These are phyloP conservation scores for Monosporozyma siamensis DNA, from an alignment of 805 yeast species.

Conservation along the genomic window DNA sequence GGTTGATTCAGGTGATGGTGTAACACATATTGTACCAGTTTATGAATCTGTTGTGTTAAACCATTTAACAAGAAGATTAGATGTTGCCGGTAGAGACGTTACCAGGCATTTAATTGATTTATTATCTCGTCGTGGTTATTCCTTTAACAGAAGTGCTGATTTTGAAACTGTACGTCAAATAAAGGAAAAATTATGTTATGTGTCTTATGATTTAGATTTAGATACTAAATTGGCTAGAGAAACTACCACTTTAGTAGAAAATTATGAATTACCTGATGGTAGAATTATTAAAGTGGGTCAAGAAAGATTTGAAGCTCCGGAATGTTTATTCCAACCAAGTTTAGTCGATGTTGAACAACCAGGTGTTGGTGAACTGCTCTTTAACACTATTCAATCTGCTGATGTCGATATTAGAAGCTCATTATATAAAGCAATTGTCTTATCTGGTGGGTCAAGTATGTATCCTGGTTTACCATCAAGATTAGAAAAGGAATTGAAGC, in stretches of 20 bases:
- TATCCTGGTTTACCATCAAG: constrained; percentile 96
- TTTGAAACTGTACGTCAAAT: constrained; percentile 97
- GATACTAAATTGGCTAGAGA: constrained; percentile 83
- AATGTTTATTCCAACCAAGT: constrained; percentile 92
- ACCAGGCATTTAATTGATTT: constrained; percentile 91
- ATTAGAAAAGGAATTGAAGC: constrained; percentile 91
- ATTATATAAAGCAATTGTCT: constrained; percentile 81
- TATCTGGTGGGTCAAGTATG: constrained; percentile 98
- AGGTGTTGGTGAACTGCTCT: constrained; percentile 88
- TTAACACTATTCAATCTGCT: constrained; percentile 88
- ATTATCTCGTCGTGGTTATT: constrained; percentile 90
- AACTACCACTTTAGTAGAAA: constrained; percentile 89
- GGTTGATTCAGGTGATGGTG: constrained; percentile 92
- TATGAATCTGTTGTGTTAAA: constrained; percentile 95
- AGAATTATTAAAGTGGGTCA: constrained; percentile 88
- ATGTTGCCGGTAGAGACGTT: constrained; percentile 97
- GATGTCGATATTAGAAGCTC: constrained; percentile 89
- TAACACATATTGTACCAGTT: constrained; percentile 96
- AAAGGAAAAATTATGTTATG: constrained; percentile 92
- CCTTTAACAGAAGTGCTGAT: constrained; percentile 96
- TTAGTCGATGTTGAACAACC: constrained; percentile 94
- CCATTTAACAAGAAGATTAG: constrained; percentile 84
- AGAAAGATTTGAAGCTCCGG: constrained; percentile 63
- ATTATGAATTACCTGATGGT: constrained; percentile 93
- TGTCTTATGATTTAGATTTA: constrained; percentile 84